Evolutionary conservation across 1,284 basidiomycete species (phyloP).

Genomic region (Tremellales sp.): DNA sequence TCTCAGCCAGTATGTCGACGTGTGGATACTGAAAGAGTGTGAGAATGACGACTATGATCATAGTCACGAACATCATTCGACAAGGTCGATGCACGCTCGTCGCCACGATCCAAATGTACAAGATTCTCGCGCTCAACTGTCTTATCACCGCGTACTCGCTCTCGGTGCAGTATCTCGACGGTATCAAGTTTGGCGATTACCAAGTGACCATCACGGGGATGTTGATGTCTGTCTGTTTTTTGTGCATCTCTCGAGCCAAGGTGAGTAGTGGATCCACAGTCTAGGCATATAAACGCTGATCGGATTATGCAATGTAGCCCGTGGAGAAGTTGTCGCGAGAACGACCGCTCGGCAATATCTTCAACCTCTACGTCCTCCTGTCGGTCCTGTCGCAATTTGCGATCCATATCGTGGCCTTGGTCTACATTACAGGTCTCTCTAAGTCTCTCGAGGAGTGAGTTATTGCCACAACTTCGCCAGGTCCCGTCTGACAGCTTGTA

Average conservation of each 20-base stretch:
- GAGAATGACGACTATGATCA: not conserved
- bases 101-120: conserved; percentile 98
- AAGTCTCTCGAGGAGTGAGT: conserved; percentile 72
- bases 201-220: conserved; percentile 89
- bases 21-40: not conserved
- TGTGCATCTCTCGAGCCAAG: conserved; percentile 95
- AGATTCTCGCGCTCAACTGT: conserved; percentile 92
- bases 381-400: conserved; percentile 89
- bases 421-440: conserved; percentile 85
- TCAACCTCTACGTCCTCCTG: conserved; percentile 87
- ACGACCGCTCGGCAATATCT: conserved; percentile 87
- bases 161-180: conserved; percentile 92
- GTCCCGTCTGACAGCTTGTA: conserved; percentile 38
- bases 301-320: conserved; percentile 52
- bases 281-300: not conserved
- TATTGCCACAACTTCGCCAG: not conserved
- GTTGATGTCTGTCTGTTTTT: conserved; percentile 94
- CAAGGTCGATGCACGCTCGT: conserved; percentile 95
- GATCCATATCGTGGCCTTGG: conserved; percentile 77
- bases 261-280: conserved; percentile 50
- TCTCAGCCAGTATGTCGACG: conserved; percentile 65
- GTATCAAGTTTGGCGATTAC: conserved; percentile 97
- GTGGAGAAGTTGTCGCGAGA: conserved; percentile 87
- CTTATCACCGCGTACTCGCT: conserved; percentile 93
- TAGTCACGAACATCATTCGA: conserved; percentile 90